Evolutionary conservation across 2,329 filamentous ascomycete species (phyloP).

Genomic region (Beauveria sp.): DNA sequence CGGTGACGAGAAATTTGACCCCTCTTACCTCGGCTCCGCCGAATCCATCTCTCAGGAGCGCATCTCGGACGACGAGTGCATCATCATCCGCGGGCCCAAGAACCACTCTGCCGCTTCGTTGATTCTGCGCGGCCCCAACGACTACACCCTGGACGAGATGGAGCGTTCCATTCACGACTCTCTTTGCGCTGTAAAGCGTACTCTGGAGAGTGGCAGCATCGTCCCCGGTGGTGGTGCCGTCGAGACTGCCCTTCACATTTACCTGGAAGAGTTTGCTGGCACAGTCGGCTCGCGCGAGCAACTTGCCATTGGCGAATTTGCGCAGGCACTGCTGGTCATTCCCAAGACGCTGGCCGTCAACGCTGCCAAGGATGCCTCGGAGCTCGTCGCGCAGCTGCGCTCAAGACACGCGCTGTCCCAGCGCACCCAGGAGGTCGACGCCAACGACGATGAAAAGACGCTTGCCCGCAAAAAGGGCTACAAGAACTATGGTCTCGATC

Average conservation of each 20-base stretch:
- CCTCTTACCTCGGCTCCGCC: constrained; percentile 79
- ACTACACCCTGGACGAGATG: constrained; percentile 97
- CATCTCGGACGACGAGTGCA: constrained; percentile 98
- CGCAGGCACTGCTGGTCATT: constrained; percentile 85
- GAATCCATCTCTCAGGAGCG: constrained; percentile 98
- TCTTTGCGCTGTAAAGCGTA: constrained; percentile 92
- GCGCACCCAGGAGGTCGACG: constrained; percentile 79
- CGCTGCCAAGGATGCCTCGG: constrained; percentile 90
- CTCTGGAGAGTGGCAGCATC: constrained; percentile 91
- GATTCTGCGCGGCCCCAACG: constrained; percentile 90
- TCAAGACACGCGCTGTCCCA: constrained; percentile 92
- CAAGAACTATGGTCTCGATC: constrained; percentile 95
- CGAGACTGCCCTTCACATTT: constrained; percentile 98
- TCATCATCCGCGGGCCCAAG: constrained; percentile 93
- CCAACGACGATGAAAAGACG: constrained; percentile 78
- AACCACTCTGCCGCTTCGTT: constrained; percentile 89
- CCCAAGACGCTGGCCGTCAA: constrained; percentile 97
- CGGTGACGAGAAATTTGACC: constrained; percentile 92
- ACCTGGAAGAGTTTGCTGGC: constrained; percentile 96
- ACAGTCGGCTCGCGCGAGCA: constrained; percentile 96
- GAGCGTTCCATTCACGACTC: constrained; percentile 97
- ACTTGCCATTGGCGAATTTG: constrained; percentile 95
- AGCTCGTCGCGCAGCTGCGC: constrained; percentile 90
- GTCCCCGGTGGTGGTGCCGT: constrained; percentile 95
- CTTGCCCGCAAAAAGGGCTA: constrained; percentile 93